A percentile compares a stretch with the other conserved stretches of the same genome.
phyloP scores from a whole-genome alignment of 306 rosid species.

The Calophaca sinica region DNA sequence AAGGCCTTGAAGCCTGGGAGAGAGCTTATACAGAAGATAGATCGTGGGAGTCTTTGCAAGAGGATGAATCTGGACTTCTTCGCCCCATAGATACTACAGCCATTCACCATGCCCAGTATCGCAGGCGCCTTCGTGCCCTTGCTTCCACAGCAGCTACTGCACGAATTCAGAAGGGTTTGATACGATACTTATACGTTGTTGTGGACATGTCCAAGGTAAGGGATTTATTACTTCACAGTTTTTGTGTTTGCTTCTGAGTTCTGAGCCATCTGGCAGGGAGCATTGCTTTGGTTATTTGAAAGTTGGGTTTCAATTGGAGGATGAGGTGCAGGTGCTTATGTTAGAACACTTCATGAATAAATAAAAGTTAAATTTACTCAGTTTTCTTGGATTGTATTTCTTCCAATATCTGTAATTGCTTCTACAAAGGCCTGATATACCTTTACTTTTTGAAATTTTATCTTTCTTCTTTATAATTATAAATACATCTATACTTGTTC shows the following conservation, averaged over 20 bases:
- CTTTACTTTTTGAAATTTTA: not conserved
- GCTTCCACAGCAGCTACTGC: conserved; percentile 65
- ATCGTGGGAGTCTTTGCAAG: conserved; percentile 94
- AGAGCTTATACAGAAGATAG: conserved; percentile 91
- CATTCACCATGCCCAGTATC: conserved; percentile 86
- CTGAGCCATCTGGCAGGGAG: not conserved
- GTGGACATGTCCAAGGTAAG: conserved; percentile 86
- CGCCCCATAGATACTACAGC: conserved; percentile 83
- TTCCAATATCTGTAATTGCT: conserved; percentile 32
- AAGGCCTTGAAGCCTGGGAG: conserved; percentile 91
- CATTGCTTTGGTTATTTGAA: conserved; percentile 28
- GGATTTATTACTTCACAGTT: conserved; percentile 29
- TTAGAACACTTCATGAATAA: conserved; percentile 20
- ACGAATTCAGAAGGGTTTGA: conserved; percentile 95
- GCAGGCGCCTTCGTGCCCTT: conserved; percentile 84
- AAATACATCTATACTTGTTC: conserved; percentile 7
- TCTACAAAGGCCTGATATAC: not conserved
- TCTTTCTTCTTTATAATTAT: not conserved
- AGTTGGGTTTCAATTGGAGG: conserved; percentile 19
- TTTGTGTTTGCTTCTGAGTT: not conserved
- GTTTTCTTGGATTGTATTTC: conserved; percentile 17
- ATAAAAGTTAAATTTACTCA: conserved; percentile 25
- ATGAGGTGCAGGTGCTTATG: conserved; percentile 19
- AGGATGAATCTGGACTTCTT: conserved; percentile 96
- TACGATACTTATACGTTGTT: conserved; percentile 78